These are phyloP conservation scores for Trapa bicornis DNA, from an alignment of 345 rosid genomes.

Conservation along the genomic window DNA sequence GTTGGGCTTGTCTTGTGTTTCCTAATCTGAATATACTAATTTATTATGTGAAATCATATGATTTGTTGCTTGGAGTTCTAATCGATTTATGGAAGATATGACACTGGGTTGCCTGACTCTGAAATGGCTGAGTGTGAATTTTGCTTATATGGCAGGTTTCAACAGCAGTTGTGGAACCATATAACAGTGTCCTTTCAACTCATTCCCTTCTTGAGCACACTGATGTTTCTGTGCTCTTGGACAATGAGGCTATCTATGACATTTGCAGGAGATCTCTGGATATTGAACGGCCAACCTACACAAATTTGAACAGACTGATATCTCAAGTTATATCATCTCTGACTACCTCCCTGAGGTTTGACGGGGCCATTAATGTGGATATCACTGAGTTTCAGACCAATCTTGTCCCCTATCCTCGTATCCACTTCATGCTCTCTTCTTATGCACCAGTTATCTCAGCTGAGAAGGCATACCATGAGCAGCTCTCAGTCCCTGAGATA, in stretches of 20 bases:
- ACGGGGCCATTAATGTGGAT: conserved; percentile 60
- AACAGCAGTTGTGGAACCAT: conserved; percentile 57
- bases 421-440: conserved; percentile 58
- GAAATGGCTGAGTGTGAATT: neutral
- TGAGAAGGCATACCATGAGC: conserved; percentile 55
- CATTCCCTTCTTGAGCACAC: conserved; percentile 62
- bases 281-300: conserved; percentile 57
- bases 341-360: conserved; percentile 52
- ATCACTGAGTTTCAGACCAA: conserved; percentile 64
- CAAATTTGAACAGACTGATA: conserved; percentile 56
- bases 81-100: neutral
- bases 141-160: conserved; percentile 14
- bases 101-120: neutral
- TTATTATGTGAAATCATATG: no score
- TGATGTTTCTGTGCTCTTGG: conserved; percentile 60
- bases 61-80: no score
- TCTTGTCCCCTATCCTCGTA: conserved; percentile 57
- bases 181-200: conserved; percentile 57
- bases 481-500: conserved; percentile 53
- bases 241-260: conserved; percentile 60
- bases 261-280: conserved; percentile 52
- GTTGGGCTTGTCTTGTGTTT: neutral
- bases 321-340: conserved; percentile 54
- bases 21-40: neutral
- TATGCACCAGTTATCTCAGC: conserved; percentile 72